A percentile compares a stretch with the other conserved stretches of the same genome.
These are phyloP conservation scores for Emergomyces orientalis DNA, from an alignment of 2,329 filamentous ascomycete species.

Conservation along the genomic window DNA sequence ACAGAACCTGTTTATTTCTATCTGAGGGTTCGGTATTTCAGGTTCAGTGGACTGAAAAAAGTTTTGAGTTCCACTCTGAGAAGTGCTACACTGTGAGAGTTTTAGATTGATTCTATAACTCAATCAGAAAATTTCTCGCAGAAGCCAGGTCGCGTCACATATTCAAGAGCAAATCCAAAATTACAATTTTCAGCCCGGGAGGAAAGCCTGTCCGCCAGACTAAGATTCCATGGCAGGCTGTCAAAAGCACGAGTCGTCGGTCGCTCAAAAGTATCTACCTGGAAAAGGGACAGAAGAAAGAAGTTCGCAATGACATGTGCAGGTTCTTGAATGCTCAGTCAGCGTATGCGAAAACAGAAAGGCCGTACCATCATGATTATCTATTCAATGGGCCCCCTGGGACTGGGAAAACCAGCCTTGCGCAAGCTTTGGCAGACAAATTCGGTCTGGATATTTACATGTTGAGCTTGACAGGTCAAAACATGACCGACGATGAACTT, in stretches of 20 bases:
- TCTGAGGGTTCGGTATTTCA: no score
- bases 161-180: background rate
- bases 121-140: background rate
- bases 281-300: background rate
- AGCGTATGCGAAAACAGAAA: background rate
- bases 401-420: background rate
- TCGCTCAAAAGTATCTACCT: background rate
- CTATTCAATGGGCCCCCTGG: background rate
- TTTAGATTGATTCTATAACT: background rate
- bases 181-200: background rate
- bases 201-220: background rate
- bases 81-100: no score
- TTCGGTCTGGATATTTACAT: no score
- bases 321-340: background rate
- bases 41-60: no score
- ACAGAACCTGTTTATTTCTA: no score
- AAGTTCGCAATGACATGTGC: background rate
- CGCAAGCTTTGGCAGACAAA: background rate
- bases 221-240: background rate
- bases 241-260: constrained; percentile 21
- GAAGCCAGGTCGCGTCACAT: background rate
- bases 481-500: background rate
- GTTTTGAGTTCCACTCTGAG: no score
- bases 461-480: background rate
- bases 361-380: background rate